phyloP scores from a whole-genome alignment of 2,329 filamentous ascomycete species.

The Xylariaceae sp. region DNA sequence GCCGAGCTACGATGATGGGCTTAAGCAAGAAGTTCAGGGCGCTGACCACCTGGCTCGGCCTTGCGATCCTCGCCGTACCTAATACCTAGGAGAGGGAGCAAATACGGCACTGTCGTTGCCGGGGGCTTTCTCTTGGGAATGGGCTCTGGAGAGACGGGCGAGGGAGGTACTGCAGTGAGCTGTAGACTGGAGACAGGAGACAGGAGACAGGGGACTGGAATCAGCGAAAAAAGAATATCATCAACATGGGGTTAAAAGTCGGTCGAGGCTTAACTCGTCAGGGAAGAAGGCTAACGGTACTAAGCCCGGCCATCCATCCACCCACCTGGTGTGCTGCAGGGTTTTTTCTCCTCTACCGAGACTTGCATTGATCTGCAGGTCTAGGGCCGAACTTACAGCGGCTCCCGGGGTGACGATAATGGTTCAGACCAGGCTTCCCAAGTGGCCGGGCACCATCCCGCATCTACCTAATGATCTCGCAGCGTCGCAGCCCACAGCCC shows the following conservation, averaged over 20 bases:
- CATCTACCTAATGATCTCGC: too few relatives aligned
- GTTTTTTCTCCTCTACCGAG: slow-evolving; percentile 16
- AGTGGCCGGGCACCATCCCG: too few relatives aligned
- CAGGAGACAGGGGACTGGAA: too few relatives aligned
- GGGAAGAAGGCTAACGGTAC: background rate
- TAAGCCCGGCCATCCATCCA: background rate
- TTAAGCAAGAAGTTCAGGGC: background rate
- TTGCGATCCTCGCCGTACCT: too few relatives aligned
- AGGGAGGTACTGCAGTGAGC: too few relatives aligned
- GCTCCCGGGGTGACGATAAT: slow-evolving; percentile 3
- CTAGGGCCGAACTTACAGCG: slow-evolving; percentile 9
- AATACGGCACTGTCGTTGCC: too few relatives aligned
- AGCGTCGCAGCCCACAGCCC: too few relatives aligned
- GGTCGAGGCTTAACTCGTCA: background rate
- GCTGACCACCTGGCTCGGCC: too few relatives aligned
- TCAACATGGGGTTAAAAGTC: background rate
- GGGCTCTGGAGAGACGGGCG: background rate
- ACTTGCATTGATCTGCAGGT: slow-evolving; percentile 16
- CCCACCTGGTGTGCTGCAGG: slow-evolving; percentile 4
- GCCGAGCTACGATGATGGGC: background rate
- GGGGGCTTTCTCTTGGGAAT: too few relatives aligned
- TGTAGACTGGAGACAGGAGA: background rate
- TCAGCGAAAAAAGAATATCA: too few relatives aligned
- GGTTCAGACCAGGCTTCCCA: too few relatives aligned
- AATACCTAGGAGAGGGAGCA: too few relatives aligned